Evolutionary conservation across 108 stramenopile genomes (phyloP).

Genomic region (Skeletonema menzelii): DNA sequence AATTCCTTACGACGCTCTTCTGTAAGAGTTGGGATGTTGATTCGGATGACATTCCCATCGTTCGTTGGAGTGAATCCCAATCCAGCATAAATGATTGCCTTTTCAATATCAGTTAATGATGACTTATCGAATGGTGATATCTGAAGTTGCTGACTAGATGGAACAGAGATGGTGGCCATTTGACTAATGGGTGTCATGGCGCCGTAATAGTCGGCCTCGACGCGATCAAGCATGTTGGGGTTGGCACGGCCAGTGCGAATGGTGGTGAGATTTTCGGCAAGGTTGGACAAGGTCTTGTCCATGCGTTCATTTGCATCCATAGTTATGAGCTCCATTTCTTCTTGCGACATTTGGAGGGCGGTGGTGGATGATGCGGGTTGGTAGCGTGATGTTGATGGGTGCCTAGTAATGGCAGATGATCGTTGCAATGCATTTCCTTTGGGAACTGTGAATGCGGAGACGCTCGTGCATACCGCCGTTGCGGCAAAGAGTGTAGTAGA

Average conservation of each 20-base stretch:
- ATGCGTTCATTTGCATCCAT: conserved; percentile 81
- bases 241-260: conserved; percentile 92
- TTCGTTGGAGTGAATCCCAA: conserved; percentile 90
- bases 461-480: conserved; percentile 1
- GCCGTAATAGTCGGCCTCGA: conserved; percentile 92
- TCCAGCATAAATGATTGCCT: conserved; percentile 87
- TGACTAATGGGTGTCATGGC: conserved; percentile 89
- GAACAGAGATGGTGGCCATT: conserved; percentile 86
- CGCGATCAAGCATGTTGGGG: conserved; percentile 87
- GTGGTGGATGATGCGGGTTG: neutral
- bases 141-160: conserved; percentile 86
- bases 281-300: conserved; percentile 84
- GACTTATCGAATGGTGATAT: conserved; percentile 90
- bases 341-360: conserved; percentile 35
- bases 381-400: neutral
- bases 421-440: neutral
- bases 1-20: conserved; percentile 96
- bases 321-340: conserved; percentile 48
- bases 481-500: conserved; percentile 13
- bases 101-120: conserved; percentile 71
- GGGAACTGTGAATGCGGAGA: conserved; percentile 25
- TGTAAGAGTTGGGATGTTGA: conserved; percentile 92
- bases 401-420: neutral
- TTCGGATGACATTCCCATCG: conserved; percentile 88
- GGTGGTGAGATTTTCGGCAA: conserved; percentile 71